Percentiles rank a stretch among this genome's conserved stretches.
These are phyloP conservation scores for Epichloe gansuensis DNA, from an alignment of 2,329 filamentous ascomycete species.

Conservation along the genomic window DNA sequence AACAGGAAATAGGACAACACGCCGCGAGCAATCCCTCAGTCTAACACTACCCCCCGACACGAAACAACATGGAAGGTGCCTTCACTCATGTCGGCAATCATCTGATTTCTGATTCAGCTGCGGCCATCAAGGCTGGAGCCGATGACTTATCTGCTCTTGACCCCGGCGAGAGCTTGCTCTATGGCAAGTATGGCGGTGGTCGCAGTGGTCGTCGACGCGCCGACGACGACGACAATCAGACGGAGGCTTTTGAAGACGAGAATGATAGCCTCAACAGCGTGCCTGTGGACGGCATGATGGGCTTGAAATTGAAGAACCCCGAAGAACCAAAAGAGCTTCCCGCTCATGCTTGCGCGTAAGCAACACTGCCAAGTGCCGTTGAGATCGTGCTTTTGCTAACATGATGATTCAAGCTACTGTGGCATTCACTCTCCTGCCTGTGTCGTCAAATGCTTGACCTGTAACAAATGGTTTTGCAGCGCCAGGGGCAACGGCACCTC, in stretches of 20 bases:
- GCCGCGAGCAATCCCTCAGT: conserved; percentile 4
- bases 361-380: conserved; percentile 2
- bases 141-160: conserved; percentile 61
- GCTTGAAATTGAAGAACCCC: conserved; percentile 38
- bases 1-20: neutral
- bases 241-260: conserved; percentile 71
- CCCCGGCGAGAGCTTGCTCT: conserved; percentile 69
- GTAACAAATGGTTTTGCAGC: conserved; percentile 98
- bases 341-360: conserved; percentile 88
- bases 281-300: conserved; percentile 62
- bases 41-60: conserved; percentile 6
- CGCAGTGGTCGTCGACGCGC: conserved; percentile 50
- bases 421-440: conserved; percentile 92
- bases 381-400: neutral
- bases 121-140: conserved; percentile 76
- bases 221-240: conserved; percentile 83
- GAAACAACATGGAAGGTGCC: conserved; percentile 60
- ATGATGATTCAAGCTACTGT: conserved; percentile 54
- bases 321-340: conserved; percentile 89
- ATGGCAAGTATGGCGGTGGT: conserved; percentile 51
- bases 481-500: conserved; percentile 92
- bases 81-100: conserved; percentile 84
- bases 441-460: conserved; percentile 90
- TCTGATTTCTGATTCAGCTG: conserved; percentile 69
- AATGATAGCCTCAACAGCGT: conserved; percentile 65